phyloP scores from a whole-genome alignment of 2,329 filamentous ascomycete genomes.

The Magnaporthiopsis poae region DNA sequence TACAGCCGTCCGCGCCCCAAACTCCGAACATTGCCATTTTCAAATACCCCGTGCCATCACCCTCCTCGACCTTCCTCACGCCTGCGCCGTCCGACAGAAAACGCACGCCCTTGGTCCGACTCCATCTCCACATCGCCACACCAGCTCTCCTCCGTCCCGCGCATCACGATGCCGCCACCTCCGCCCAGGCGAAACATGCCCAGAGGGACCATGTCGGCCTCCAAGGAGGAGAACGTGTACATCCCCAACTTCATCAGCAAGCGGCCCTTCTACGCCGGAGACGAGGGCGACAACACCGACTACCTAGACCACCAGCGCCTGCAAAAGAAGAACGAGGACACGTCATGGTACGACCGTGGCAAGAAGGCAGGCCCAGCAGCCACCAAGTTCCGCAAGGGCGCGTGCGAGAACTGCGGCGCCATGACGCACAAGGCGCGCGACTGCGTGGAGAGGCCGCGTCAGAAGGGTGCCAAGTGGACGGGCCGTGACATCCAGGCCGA shows the following conservation, averaged over 20 bases:
- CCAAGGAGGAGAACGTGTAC: conserved; percentile 92
- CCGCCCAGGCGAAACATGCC: conserved; percentile 5
- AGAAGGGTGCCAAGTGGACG: conserved; percentile 82
- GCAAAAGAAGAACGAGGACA: conserved; percentile 62
- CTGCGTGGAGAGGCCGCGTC: conserved; percentile 78
- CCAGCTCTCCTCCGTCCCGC: no score
- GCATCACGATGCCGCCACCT: conserved; percentile 2
- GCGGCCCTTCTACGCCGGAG: conserved; percentile 85
- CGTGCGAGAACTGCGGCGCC: conserved; percentile 94
- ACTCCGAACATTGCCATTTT: no score
- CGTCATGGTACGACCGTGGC: conserved; percentile 88
- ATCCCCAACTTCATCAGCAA: conserved; percentile 97
- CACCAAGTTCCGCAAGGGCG: conserved; percentile 94
- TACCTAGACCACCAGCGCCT: conserved; percentile 95
- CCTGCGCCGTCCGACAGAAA: not conserved
- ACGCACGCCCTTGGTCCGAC: no score
- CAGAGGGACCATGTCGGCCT: conserved; percentile 1
- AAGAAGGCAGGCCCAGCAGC: conserved; percentile 75
- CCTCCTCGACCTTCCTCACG: no score
- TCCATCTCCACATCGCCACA: not conserved
- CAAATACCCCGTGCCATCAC: no score
- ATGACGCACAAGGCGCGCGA: conserved; percentile 96
- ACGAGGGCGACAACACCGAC: conserved; percentile 61
- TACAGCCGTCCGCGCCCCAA: no score
- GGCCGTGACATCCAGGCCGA: conserved; percentile 90